Evolutionary conservation across 345 rosid species (phyloP).

Genomic region (Murraya koenigii): DNA sequence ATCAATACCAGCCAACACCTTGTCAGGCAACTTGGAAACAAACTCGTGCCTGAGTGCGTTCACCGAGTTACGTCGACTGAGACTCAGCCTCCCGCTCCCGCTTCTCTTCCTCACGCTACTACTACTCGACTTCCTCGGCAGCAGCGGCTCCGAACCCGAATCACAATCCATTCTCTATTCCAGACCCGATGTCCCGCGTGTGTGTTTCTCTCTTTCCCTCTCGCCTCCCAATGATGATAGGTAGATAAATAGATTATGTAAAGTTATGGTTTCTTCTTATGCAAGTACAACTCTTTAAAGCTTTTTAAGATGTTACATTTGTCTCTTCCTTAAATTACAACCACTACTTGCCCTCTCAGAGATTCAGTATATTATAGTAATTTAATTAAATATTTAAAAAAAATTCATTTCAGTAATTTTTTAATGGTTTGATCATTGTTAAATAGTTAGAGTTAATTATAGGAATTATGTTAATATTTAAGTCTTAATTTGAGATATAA

Average conservation of each 20-base stretch:
- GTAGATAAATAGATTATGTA: neutral
- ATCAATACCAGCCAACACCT: slow-evolving; percentile 53
- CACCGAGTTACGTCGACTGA: slow-evolving; percentile 35
- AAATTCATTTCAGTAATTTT: no score
- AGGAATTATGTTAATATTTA: no score
- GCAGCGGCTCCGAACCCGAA: slow-evolving; percentile 25
- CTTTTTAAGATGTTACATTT: neutral
- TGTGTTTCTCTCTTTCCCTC: neutral
- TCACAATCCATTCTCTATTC: slow-evolving; percentile 18
- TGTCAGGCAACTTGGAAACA: slow-evolving; percentile 54
- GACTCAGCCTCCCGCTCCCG: slow-evolving; percentile 16
- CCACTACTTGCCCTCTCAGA: no score
- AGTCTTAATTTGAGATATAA: no score
- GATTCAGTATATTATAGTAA: no score
- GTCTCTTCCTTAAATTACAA: neutral
- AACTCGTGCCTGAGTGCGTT: slow-evolving; percentile 45
- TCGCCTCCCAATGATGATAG: neutral
- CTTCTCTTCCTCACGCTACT: slow-evolving; percentile 8
- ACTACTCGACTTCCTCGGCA: slow-evolving; percentile 20
- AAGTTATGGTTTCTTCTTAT: no score
- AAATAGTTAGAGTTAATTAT: no score
- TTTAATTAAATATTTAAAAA: no score
- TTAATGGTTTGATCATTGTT: no score
- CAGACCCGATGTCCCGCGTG: neutral
- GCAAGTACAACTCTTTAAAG: neutral